These are phyloP conservation scores for Populus nigra DNA, from an alignment of 345 rosid genomes.

Conservation along the genomic window DNA sequence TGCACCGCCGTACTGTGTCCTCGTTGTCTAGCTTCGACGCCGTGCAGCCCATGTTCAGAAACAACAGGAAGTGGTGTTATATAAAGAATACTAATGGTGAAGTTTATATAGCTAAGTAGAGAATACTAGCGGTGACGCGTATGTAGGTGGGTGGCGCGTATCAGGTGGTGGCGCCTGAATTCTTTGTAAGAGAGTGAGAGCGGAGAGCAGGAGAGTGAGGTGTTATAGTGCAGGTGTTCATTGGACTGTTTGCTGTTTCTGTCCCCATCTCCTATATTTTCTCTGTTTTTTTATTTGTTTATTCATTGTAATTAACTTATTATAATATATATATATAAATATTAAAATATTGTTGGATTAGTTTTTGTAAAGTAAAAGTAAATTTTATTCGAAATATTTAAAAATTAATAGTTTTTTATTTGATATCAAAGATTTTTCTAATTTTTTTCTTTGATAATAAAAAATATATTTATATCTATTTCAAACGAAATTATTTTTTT, in stretches of 20 bases:
- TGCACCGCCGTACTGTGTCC: slow-evolving; percentile 86
- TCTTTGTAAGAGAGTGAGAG: neutral
- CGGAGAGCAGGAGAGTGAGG: neutral
- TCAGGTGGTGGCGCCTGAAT: slow-evolving; percentile 21
- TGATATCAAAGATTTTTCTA: too few species aligned
- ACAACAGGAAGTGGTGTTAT: neutral
- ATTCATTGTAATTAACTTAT: neutral
- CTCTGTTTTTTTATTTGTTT: too few species aligned
- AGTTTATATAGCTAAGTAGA: neutral
- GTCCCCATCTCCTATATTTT: neutral
- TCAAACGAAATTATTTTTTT: too few species aligned
- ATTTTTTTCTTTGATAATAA: too few species aligned
- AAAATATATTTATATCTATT: too few species aligned
- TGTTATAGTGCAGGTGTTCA: neutral
- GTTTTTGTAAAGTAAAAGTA: too few species aligned
- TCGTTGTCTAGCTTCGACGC: slow-evolving; percentile 94
- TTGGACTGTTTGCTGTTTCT: neutral
- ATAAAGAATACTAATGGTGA: neutral
- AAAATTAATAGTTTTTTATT: too few species aligned
- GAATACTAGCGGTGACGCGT: neutral
- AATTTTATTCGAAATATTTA: too few species aligned
- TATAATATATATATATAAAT: too few species aligned
- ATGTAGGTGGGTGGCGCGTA: neutral
- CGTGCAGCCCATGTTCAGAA: slow-evolving; percentile 68
- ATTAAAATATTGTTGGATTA: too few species aligned